phyloP scores from a whole-genome alignment of 352 stramenopile species.

The Elongisporangium prolatum region DNA sequence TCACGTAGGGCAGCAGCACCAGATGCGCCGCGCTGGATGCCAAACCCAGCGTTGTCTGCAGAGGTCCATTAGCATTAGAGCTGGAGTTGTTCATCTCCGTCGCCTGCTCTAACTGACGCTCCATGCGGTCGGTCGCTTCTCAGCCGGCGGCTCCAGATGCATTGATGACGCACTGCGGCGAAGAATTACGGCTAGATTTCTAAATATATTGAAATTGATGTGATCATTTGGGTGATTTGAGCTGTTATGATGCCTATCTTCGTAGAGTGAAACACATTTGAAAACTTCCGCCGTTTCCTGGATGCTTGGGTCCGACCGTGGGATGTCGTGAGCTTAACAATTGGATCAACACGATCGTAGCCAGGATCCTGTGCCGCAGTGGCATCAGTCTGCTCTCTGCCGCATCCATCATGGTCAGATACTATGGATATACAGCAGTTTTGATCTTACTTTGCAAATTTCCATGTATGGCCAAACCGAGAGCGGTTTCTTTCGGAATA shows the following conservation, averaged over 20 bases:
- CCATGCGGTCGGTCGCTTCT: neutral
- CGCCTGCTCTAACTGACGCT: neutral
- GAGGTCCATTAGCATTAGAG: slow-evolving; percentile 3
- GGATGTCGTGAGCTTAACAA: neutral
- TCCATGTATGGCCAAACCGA: too few species aligned
- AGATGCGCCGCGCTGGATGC: slow-evolving; percentile 54
- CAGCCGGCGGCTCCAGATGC: neutral
- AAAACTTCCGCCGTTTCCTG: too few species aligned
- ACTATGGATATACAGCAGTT: too few species aligned
- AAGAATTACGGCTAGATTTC: neutral
- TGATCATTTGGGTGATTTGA: neutral
- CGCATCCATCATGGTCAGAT: neutral
- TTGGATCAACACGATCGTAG: neutral
- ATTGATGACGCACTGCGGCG: neutral
- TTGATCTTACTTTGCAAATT: neutral
- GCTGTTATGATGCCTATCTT: neutral
- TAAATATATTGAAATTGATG: neutral
- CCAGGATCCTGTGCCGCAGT: neutral
- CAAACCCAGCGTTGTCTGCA: slow-evolving; percentile 52
- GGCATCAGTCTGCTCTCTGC: neutral
- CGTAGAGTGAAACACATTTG: neutral
- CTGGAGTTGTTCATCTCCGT: neutral
- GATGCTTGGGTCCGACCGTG: too few species aligned
- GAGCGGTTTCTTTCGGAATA: neutral
- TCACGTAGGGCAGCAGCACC: slow-evolving; percentile 57